A percentile compares a stretch with the other conserved stretches of the same genome.
Conservation (phyloP, 1,284 basidiomycete species). For the Rhodotorula sp. region DNA sequence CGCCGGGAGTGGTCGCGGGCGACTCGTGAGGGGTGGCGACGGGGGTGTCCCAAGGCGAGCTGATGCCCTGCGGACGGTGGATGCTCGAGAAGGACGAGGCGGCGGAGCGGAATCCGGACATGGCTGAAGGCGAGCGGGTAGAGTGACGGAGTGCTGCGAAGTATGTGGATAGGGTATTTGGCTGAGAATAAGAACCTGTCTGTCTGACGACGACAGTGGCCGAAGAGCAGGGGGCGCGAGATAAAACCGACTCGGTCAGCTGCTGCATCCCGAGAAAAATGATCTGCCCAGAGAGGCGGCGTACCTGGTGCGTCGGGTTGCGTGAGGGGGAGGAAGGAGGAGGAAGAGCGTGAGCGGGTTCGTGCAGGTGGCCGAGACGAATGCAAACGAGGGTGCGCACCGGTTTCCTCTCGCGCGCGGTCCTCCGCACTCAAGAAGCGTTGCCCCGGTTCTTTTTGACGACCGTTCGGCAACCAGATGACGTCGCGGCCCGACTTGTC, state of each 20-base stretch:
- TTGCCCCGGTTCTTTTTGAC: too few relatives aligned
- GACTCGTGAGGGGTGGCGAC: constrained; percentile 34
- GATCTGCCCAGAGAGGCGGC: not conserved
- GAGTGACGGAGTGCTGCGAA: not conserved
- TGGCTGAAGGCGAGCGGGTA: not conserved
- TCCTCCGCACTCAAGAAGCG: too few relatives aligned
- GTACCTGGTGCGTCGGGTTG: constrained; percentile 2
- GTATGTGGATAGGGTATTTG: not conserved
- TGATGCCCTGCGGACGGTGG: constrained; percentile 6
- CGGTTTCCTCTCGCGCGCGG: too few relatives aligned
- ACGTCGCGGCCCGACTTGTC: too few relatives aligned
- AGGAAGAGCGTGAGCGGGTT: not conserved
- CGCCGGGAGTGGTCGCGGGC: constrained; percentile 28
- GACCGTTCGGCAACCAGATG: too few relatives aligned
- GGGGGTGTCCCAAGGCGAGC: constrained; percentile 37
- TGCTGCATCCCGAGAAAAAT: not conserved
- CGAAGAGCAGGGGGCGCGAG: not conserved
- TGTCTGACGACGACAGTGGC: not conserved
- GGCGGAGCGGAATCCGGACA: constrained; percentile 28
- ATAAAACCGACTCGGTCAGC: constrained; percentile 10
- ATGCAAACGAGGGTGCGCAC: not conserved
- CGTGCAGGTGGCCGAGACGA: too few relatives aligned
- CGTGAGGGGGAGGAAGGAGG: not conserved
- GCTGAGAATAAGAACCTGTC: not conserved
- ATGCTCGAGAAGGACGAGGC: constrained; percentile 19